Evolutionary conservation across 2,329 filamentous ascomycete species (phyloP), one percentile per base, ranked within the genome.

Genomic region (Xylariaceae sp.): DNA sequence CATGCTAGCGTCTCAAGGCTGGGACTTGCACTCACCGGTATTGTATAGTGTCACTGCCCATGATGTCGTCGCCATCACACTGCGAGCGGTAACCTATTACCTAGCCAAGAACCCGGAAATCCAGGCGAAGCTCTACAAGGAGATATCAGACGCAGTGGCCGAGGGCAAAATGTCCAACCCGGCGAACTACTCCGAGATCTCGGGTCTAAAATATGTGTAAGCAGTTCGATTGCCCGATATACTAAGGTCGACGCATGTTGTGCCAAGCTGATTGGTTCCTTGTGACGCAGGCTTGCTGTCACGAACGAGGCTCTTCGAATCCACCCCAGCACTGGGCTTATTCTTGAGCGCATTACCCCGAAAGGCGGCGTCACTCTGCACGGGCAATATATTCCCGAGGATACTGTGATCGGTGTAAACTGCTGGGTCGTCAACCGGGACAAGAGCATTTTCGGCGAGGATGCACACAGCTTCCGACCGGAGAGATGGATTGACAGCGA

Each of bases 351-450:
- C 40, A 70, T 85, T 9, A 80, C 83, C 0, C 84, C 84, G 0
- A 66, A 84, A 21, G 71, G 74, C 9, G 80, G 78, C 1, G 61
- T 74, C 13, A 74, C 72, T 47, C 70, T 86, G 9, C 76, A 78
- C 0, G 81, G 8, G 1, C 42, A 55, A 4, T 49, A 32, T 37
- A 53, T 59, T 9, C 54, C 57, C 10, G 54, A 53, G 39, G 22
- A 45, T 43, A 84, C 81, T 0, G 78, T 81, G 43, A 78, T 85
- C 2, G 83, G 82, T 10, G 82, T 79, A 64, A 84, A 78, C 60
- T 73, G 81, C 0, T 85, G 80, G 80, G 81, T 84, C 1, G 68
- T 86, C 5, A 81, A 86, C 59, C 76, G 79, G 0, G 71, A 79
- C 5, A 70, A 72, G 3, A 74, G 78, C 26, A 66, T 85, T 3